Percentiles rank a stretch among this genome's conserved stretches.
These are phyloP conservation scores for Ilyonectria robusta DNA, from an alignment of 2,329 filamentous ascomycete species.

Conservation along the genomic window DNA sequence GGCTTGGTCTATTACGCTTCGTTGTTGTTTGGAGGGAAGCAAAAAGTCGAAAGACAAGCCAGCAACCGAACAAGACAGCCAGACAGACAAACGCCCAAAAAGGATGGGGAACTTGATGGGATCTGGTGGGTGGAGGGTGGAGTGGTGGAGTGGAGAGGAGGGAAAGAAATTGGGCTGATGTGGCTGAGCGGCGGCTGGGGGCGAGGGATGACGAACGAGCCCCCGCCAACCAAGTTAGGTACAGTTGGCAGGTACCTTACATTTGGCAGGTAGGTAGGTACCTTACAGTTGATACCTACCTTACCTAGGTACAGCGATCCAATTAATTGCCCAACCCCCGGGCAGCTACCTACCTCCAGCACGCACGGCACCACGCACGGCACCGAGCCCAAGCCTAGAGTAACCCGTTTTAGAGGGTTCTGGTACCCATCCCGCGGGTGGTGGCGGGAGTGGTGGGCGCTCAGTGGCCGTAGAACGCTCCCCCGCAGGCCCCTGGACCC, in stretches of 20 bases:
- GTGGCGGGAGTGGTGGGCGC: not conserved
- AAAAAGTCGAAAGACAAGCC: not conserved
- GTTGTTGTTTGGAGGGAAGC: not conserved
- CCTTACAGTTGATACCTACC: not conserved
- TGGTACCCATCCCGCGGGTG: not conserved
- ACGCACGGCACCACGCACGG: too few species aligned
- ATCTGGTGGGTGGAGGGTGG: constrained; percentile 1
- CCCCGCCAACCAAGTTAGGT: not conserved
- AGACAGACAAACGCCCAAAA: constrained; percentile 1
- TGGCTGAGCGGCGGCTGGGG: constrained; percentile 30
- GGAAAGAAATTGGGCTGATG: constrained; percentile 30
- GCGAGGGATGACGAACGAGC: constrained; percentile 27
- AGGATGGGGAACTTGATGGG: constrained; percentile 5
- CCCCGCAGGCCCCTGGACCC: constrained; percentile 23
- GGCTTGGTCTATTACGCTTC: too few species aligned
- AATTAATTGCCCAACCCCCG: too few species aligned
- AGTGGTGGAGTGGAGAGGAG: constrained; percentile 17
- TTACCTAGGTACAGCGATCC: too few species aligned
- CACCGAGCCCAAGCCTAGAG: too few species aligned
- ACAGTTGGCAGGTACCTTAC: not conserved
- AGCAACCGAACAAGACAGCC: not conserved
- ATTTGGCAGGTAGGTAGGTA: not conserved
- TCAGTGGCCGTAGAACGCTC: not conserved
- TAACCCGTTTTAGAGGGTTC: not conserved
- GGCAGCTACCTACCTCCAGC: too few species aligned